A percentile compares a stretch with the other conserved stretches of the same genome.
These are phyloP conservation scores for Helicostylum pulchrum DNA, from an alignment of 192 early-diverging fungal species.

Conservation along the genomic window DNA sequence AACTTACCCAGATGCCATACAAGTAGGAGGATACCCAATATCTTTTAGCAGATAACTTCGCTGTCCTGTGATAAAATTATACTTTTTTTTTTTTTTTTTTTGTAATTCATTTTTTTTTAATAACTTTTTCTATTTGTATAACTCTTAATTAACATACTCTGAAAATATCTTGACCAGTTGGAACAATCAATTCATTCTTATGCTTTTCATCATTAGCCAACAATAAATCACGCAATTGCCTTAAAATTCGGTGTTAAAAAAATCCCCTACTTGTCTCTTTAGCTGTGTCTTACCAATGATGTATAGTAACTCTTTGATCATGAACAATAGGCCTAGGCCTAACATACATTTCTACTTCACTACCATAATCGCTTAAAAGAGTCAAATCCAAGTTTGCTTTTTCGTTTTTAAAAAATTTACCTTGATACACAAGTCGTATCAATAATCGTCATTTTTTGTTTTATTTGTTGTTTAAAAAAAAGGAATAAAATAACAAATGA, in stretches of 20 bases:
- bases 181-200: slow-evolving; percentile 76
- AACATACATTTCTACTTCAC: slow-evolving; percentile 58
- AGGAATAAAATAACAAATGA: neutral
- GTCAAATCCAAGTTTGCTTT: too few relatives aligned
- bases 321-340: slow-evolving; percentile 66
- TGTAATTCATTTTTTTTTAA: too few relatives aligned
- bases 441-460: slow-evolving; percentile 21
- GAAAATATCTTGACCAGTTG: slow-evolving; percentile 66
- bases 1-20: slow-evolving; percentile 63
- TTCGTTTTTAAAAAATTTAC: slow-evolving; percentile 3
- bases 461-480: neutral
- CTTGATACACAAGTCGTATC: slow-evolving; percentile 20
- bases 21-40: slow-evolving; percentile 74
- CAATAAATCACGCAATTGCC: slow-evolving; percentile 91
- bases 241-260: slow-evolving; percentile 28
- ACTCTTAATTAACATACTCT: slow-evolving; percentile 8
- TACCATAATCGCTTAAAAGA: neutral
- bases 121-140: neutral
- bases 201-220: slow-evolving; percentile 61
- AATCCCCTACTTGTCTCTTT: too few relatives aligned
- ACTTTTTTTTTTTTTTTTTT: slow-evolving; percentile 22
- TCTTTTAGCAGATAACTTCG: slow-evolving; percentile 64
- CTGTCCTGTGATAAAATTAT: slow-evolving; percentile 48
- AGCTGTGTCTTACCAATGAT: slow-evolving; percentile 77
- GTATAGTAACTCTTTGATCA: slow-evolving; percentile 79